Conservation (phyloP, 2,329 filamentous ascomycete genomes). For the Pseudovirgaria hyperparasitica region DNA sequence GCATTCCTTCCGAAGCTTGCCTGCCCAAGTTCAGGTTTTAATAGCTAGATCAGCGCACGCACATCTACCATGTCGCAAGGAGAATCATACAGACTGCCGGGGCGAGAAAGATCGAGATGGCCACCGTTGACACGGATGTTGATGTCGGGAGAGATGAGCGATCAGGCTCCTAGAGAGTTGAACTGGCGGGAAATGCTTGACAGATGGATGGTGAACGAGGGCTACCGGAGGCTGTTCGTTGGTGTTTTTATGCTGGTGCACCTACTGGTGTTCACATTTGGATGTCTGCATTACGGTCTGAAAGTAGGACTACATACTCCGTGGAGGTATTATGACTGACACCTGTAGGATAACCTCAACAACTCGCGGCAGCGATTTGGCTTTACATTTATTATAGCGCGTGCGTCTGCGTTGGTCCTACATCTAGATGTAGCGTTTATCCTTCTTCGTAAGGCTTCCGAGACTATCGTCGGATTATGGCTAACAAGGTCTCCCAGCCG, state of each 20-base stretch:
- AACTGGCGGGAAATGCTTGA: conserved; percentile 61
- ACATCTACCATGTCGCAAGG: conserved; percentile 15
- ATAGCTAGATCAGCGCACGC: too few relatives aligned
- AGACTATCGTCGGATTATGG: conserved; percentile 7
- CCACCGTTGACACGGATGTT: conserved; percentile 72
- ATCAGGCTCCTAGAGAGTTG: conserved; percentile 56
- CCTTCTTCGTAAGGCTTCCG: too few relatives aligned
- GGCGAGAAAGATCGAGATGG: conserved; percentile 61
- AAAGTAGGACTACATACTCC: conserved; percentile 35
- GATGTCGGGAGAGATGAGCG: conserved; percentile 70
- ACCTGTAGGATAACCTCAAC: conserved; percentile 46
- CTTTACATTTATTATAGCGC: conserved; percentile 62
- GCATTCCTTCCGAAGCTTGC: too few relatives aligned
- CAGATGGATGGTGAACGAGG: conserved; percentile 83
- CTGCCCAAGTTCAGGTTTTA: too few relatives aligned
- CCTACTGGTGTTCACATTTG: conserved; percentile 65
- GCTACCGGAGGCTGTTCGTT: conserved; percentile 71
- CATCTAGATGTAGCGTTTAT: conserved; percentile 74
- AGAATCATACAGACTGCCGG: conserved; percentile 21
- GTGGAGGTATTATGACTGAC: not conserved
- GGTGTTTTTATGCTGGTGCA: conserved; percentile 63
- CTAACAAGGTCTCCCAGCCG: conserved; percentile 40
- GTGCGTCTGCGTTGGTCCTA: conserved; percentile 61
- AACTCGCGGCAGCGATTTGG: conserved; percentile 56
- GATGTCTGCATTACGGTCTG: conserved; percentile 65